Percentiles rank a stretch among this genome's conserved stretches.
These are phyloP conservation scores for Pistacia atlantica DNA, from an alignment of 345 rosid species.

Conservation along the genomic window DNA sequence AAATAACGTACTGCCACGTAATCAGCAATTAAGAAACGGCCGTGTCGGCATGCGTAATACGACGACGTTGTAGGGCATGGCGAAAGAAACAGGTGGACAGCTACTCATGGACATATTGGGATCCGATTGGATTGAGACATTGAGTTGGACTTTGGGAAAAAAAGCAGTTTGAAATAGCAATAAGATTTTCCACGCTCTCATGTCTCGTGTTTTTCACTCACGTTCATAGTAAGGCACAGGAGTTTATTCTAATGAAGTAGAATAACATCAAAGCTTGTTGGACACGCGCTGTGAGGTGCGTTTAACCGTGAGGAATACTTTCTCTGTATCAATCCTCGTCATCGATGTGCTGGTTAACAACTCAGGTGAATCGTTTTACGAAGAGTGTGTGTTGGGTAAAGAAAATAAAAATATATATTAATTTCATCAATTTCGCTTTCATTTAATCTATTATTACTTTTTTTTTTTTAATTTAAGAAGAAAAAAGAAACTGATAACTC, in stretches of 20 bases:
- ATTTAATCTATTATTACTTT: too few relatives aligned
- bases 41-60: constrained; percentile 23
- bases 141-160: background rate
- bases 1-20: constrained; percentile 34
- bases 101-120: background rate
- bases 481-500: too few relatives aligned
- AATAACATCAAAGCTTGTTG: background rate
- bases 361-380: background rate
- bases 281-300: background rate
- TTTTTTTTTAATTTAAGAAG: too few relatives aligned
- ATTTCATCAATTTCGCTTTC: too few relatives aligned
- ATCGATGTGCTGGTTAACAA: background rate
- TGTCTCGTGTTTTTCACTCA: background rate
- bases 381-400: too few relatives aligned
- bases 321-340: background rate
- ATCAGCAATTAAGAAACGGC: background rate
- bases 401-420: too few relatives aligned
- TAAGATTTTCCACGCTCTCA: background rate
- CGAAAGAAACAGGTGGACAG: background rate
- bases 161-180: background rate
- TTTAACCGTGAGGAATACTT: background rate
- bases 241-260: too few relatives aligned
- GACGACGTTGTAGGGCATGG: constrained; percentile 21
- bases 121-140: background rate
- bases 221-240: too few relatives aligned